Evolutionary conservation across 2,329 filamentous ascomycete genomes (phyloP), one percentile per base, ranked within the genome.

Genomic region (Fusarium bulbicola): DNA sequence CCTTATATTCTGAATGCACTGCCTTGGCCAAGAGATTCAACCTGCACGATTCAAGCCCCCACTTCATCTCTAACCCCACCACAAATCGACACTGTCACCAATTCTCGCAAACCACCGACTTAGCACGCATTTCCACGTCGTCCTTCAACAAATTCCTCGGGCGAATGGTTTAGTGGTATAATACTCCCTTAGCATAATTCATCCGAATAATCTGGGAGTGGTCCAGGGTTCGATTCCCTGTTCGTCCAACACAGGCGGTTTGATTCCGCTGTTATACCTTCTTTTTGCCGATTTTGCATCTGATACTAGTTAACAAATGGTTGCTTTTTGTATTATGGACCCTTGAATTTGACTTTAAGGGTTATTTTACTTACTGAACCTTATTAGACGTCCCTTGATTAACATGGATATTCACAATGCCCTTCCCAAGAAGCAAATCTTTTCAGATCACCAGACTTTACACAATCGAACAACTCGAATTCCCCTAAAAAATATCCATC

Each of bases 81-180:
- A 73, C n/a, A 30, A 30, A 52, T 49, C 32, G 34, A 45, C 66
- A 54, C 67, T 45, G 61, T 69, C 59, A 49, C 40, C 34, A 46
- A 45, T 57, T n/a, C 40, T 30, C 21, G 12, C 37, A 42, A 9
- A 26, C 4, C 1, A 6, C 56, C 56, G 12, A 56, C 28, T 70
- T 73, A 70, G 3, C 11, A 10, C 6, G 10, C 15, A 66, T 70
- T 62, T 52, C 9, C 1, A 10, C 3, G 1, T 0, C 0, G 1
- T 36, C 0, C 4, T 6, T 21, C 43, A 73, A 65, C 64, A 69
- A 54, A 54, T 50, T 18, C 18, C 26, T 47, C 66, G 77, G 77
- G 78, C 77, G 78, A 76, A 78, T 79, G 78, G 78, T 79, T 79
- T 79, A 79, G 78, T 79, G 78, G 78, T 79, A 79, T 79, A 77